phyloP scores from a whole-genome alignment of 345 rosid species.

The Acer negundo region DNA sequence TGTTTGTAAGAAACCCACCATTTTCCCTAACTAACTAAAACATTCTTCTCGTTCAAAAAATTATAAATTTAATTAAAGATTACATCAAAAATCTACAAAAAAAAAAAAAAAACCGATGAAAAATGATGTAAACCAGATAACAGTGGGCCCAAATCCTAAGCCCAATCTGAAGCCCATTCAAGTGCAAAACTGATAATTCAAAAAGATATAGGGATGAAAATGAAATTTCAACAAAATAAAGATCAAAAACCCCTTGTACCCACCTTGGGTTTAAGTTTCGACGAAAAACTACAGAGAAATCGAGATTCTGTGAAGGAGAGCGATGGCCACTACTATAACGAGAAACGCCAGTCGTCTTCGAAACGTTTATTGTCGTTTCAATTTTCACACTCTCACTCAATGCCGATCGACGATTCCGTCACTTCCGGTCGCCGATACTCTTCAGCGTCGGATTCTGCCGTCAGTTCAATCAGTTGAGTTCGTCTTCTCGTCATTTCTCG shows the following conservation, averaged over 20 bases:
- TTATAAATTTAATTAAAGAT: no score
- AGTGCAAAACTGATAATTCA: no score
- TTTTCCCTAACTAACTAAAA: no score
- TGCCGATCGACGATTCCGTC: conserved; percentile 26
- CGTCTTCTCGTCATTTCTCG: conserved; percentile 20
- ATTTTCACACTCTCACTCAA: conserved; percentile 19
- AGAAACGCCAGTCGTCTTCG: conserved; percentile 47
- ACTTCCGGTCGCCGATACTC: conserved; percentile 23
- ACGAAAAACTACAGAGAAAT: not conserved
- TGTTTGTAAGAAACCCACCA: no score
- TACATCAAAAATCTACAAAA: no score
- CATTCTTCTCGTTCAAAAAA: no score
- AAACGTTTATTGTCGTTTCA: conserved; percentile 23
- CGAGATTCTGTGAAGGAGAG: not conserved
- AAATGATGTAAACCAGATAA: no score
- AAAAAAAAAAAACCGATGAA: no score
- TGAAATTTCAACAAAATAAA: not conserved
- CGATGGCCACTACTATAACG: conserved; percentile 58
- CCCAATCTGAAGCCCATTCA: no score
- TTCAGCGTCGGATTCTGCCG: conserved; percentile 29
- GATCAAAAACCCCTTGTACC: not conserved
- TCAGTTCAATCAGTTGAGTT: conserved; percentile 40
- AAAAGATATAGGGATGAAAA: no score
- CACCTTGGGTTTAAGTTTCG: not conserved
- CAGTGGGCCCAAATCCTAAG: no score